These are phyloP conservation scores for Sporormia fimetaria DNA, from an alignment of 495 filamentous ascomycete genomes.

Conservation along the genomic window DNA sequence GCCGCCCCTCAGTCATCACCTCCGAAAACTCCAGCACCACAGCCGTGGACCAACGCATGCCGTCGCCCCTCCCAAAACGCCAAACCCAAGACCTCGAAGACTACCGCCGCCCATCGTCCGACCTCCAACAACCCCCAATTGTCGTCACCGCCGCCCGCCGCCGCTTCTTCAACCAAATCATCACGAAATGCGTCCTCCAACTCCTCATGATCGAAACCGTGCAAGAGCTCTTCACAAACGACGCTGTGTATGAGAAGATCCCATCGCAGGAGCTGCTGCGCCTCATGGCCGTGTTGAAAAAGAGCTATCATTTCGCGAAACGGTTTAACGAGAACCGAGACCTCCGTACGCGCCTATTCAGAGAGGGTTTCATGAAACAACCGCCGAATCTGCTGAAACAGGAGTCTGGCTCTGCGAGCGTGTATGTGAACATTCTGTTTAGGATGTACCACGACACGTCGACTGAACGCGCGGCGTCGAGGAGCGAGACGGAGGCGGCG, in stretches of 20 bases:
- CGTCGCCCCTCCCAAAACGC: conserved; percentile 24
- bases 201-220: conserved; percentile 99
- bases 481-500: conserved; percentile 73
- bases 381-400: conserved; percentile 98
- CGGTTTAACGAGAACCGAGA: conserved; percentile 97
- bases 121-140: conserved; percentile 72
- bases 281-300: conserved; percentile 86
- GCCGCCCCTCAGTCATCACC: conserved; percentile 21
- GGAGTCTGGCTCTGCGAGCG: conserved; percentile 81
- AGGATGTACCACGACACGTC: conserved; percentile 91
- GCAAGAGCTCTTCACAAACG: conserved; percentile 94
- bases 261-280: conserved; percentile 78
- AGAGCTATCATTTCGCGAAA: conserved; percentile 89
- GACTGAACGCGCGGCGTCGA: conserved; percentile 66
- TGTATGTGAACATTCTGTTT: conserved; percentile 87
- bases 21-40: conserved; percentile 9
- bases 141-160: conserved; percentile 84
- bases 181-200: conserved; percentile 96
- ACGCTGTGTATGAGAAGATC: conserved; percentile 86
- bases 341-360: conserved; percentile 83
- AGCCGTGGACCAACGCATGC: conserved; percentile 15
- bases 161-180: conserved; percentile 98
- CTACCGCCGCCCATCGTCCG: conserved; percentile 58
- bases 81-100: conserved; percentile 60
- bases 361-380: conserved; percentile 99